Base-by-base conservation (phyloP, 371 early-diverging fungal species). In the Haplosporangium sp. region DNA sequence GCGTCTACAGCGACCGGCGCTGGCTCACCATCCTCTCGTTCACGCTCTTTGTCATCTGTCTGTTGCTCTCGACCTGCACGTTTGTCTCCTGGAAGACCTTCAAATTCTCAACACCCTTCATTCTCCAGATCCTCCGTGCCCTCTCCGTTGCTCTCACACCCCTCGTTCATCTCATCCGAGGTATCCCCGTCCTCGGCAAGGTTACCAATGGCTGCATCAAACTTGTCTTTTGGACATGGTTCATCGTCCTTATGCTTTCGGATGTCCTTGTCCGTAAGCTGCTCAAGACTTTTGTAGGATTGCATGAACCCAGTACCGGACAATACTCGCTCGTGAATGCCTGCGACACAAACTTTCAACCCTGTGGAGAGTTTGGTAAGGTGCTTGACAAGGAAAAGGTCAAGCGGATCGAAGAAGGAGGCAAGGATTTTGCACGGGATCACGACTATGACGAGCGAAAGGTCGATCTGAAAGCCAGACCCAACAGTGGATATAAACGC, bases 291-390 rank as follows among this genome's bases (percentile, higher is more conserved):
- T 68, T 72, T 62, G 79, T 79, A 9, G 79, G 79, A 6, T 55
- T 79, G 1, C 79, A 79, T 48, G 79, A 79, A 18, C 73, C 79
- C 46, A 79, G 79, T 48, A 65, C 79, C 13, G 79, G 79, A 4
- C 79, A 72, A 12, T 79, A 79, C 58, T 72, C 73, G 11, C 56
- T 60, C 23, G 79, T 79, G 50, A 79, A 79, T 48, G 68, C 79
- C 45, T 79, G 79, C 46, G 79, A 79, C 43, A 79, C 79, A 38
- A 79, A 79, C 45, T 79, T 79, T 45, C 79, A 79, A 18, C 79
- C 79, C 5, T 79, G 79, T 57, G 79, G 79, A 16, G 79, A 79
- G 55, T 79, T 79, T 55, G 79, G 79, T 40, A 79, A 72, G 46
- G 58, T 65, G 5, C 62, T 79, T n/a, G 73, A 72, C 69, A 53